A percentile compares a stretch with the other conserved stretches of the same genome.
Evolutionary conservation across 352 stramenopile genomes (phyloP).

Genomic region (Phytopythium mirpurense): DNA sequence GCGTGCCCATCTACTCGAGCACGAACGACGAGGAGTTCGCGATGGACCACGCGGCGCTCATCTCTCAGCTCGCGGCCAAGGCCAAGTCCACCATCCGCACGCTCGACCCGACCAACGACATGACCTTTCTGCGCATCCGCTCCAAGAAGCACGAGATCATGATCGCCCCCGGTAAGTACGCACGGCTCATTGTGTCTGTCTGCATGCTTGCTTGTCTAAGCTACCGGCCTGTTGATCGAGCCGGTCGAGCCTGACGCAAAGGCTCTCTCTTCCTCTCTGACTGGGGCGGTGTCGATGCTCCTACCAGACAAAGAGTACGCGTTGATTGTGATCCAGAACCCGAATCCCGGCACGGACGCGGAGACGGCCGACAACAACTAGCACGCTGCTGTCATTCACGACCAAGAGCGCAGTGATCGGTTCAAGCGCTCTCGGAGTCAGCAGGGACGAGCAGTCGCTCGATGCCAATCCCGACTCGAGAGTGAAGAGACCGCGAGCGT

Average conservation of each 20-base stretch:
- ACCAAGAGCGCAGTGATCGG: too few relatives aligned
- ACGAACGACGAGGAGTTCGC: slow-evolving; percentile 88
- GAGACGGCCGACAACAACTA: slow-evolving; percentile 25
- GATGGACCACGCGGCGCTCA: slow-evolving; percentile 79
- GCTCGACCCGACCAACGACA: slow-evolving; percentile 89
- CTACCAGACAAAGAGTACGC: slow-evolving; percentile 88
- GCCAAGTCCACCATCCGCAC: slow-evolving; percentile 89
- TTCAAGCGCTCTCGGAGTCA: too few relatives aligned
- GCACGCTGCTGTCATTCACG: neutral
- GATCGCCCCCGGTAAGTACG: slow-evolving; percentile 72
- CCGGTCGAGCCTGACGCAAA: too few relatives aligned
- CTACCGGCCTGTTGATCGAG: too few relatives aligned
- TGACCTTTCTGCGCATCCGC: slow-evolving; percentile 92
- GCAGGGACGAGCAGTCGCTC: too few relatives aligned
- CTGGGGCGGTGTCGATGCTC: slow-evolving; percentile 1
- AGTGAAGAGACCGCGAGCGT: too few relatives aligned
- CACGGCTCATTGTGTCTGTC: too few relatives aligned
- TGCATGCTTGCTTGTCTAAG: too few relatives aligned
- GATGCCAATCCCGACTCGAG: too few relatives aligned
- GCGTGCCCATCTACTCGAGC: slow-evolving; percentile 90
- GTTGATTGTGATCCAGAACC: slow-evolving; percentile 92
- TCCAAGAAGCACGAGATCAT: slow-evolving; percentile 95
- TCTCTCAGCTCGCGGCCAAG: slow-evolving; percentile 89
- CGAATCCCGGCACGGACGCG: slow-evolving; percentile 50
- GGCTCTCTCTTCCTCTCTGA: slow-evolving; percentile 17